A percentile compares a stretch with the other conserved stretches of the same genome.
phyloP scores from a whole-genome alignment of 768 basidiomycete species.

The Tubosaeta sp. region DNA sequence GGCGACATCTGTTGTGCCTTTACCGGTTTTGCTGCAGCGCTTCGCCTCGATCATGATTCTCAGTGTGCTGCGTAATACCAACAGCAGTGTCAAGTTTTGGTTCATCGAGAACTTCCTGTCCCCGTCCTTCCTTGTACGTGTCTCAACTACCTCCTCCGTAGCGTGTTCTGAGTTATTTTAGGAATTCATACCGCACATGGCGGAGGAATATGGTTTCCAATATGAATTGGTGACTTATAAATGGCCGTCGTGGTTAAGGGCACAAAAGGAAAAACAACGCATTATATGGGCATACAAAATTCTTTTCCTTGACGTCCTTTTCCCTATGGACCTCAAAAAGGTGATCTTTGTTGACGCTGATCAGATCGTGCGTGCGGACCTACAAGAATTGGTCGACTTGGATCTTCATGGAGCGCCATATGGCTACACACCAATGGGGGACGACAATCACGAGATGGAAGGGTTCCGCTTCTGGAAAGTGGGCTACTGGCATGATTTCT shows the following conservation, averaged over 20 bases:
- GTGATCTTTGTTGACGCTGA: conserved; percentile 99
- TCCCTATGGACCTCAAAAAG: conserved; percentile 98
- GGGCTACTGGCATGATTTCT: conserved; percentile 90
- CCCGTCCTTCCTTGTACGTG: conserved; percentile 84
- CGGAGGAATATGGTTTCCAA: conserved; percentile 86
- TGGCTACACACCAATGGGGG: conserved; percentile 96
- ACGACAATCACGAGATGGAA: conserved; percentile 92
- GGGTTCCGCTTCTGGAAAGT: conserved; percentile 99
- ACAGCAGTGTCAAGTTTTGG: conserved; percentile 97
- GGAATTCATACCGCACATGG: conserved; percentile 95
- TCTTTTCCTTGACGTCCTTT: conserved; percentile 96
- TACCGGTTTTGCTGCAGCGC: conserved; percentile 46
- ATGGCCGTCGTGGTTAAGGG: conserved; percentile 98
- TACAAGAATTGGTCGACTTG: conserved; percentile 90
- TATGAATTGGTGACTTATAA: conserved; percentile 99
- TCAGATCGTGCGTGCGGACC: conserved; percentile 94
- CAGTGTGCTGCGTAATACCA: conserved; percentile 91
- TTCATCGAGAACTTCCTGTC: conserved; percentile 99
- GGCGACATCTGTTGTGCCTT: not conserved
- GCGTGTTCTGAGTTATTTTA: conserved; percentile 26
- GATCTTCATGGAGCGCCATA: conserved; percentile 93
- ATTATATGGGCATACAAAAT: conserved; percentile 99
- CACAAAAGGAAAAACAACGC: conserved; percentile 95
- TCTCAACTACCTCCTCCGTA: not conserved
- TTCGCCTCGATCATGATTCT: conserved; percentile 99